These are phyloP conservation scores for Pisolithus microcarpus DNA, from an alignment of 768 basidiomycete species.

Conservation along the genomic window DNA sequence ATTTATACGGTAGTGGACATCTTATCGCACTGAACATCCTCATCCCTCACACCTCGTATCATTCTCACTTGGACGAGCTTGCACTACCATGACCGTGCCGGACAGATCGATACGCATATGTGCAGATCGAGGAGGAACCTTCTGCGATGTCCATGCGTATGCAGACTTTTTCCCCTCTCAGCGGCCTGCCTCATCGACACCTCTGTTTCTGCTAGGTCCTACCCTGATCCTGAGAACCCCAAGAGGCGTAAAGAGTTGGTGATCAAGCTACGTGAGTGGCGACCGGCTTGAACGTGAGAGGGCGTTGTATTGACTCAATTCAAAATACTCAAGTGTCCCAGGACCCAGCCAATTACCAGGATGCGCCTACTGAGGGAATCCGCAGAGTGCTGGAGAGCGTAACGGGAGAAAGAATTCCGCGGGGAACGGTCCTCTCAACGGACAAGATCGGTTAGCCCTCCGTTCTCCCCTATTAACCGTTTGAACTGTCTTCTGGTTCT, in stretches of 20 bases:
- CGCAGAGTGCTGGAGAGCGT: slow-evolving; percentile 76
- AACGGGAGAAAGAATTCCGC: slow-evolving; percentile 58
- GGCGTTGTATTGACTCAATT: neutral
- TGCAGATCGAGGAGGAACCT: slow-evolving; percentile 87
- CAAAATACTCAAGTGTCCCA: slow-evolving; percentile 60
- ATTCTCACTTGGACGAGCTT: neutral
- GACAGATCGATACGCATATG: slow-evolving; percentile 79
- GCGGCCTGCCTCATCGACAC: neutral
- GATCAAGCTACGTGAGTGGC: slow-evolving; percentile 73
- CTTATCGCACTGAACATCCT: too few species aligned
- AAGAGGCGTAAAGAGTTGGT: slow-evolving; percentile 68
- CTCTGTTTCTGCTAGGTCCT: slow-evolving; percentile 47
- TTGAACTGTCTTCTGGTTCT: neutral
- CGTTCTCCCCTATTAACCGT: neutral
- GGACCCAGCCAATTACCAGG: slow-evolving; percentile 79
- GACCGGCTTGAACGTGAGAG: neutral
- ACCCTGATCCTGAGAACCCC: slow-evolving; percentile 60
- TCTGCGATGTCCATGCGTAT: slow-evolving; percentile 83
- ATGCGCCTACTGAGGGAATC: slow-evolving; percentile 94
- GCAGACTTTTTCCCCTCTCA: slow-evolving; percentile 18
- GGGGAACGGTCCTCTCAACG: slow-evolving; percentile 62
- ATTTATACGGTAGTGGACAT: neutral
- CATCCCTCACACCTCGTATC: too few species aligned
- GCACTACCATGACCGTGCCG: slow-evolving; percentile 35
- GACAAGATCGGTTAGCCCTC: slow-evolving; percentile 65